Evolutionary conservation across 2,329 filamentous ascomycete species (phyloP).

Genomic region (Knoxdaviesia proteae): DNA sequence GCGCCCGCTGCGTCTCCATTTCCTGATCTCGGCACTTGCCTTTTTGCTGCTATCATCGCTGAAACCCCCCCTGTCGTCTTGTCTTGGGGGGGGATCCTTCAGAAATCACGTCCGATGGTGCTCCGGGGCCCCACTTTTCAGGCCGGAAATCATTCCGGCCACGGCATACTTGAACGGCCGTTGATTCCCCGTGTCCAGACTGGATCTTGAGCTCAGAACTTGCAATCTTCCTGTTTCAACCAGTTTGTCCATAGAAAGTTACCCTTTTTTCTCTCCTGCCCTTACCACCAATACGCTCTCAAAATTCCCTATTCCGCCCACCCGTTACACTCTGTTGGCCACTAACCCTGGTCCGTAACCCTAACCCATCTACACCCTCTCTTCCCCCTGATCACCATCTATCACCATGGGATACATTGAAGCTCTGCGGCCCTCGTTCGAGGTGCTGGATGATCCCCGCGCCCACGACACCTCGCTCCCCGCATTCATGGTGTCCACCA

Average conservation of each 20-base stretch:
- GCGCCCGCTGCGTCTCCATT: neutral
- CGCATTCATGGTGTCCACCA: conserved; percentile 62
- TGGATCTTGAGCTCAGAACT: no score
- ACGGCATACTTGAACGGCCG: conserved; percentile 23
- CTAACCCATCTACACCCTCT: conserved; percentile 3
- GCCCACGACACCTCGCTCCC: conserved; percentile 42
- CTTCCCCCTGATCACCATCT: conserved; percentile 3
- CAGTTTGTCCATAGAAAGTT: no score
- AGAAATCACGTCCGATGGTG: neutral
- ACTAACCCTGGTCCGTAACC: neutral
- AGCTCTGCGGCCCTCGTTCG: conserved; percentile 20
- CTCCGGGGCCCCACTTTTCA: conserved; percentile 10
- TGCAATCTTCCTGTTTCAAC: no score
- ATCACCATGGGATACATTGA: conserved; percentile 4
- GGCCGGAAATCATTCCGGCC: conserved; percentile 29
- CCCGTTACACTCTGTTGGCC: neutral
- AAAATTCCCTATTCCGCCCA: neutral
- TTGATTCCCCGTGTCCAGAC: conserved; percentile 1
- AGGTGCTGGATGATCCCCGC: conserved; percentile 40
- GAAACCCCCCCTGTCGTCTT: conserved; percentile 1
- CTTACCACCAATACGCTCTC: neutral
- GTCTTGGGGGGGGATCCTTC: neutral
- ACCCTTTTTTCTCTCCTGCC: no score
- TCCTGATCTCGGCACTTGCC: neutral
- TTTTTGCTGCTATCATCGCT: neutral